Evolutionary conservation across 2,329 filamentous ascomycete species (phyloP), one percentile per base, ranked within the genome.

Genomic region (Boeremia lycopersici): DNA sequence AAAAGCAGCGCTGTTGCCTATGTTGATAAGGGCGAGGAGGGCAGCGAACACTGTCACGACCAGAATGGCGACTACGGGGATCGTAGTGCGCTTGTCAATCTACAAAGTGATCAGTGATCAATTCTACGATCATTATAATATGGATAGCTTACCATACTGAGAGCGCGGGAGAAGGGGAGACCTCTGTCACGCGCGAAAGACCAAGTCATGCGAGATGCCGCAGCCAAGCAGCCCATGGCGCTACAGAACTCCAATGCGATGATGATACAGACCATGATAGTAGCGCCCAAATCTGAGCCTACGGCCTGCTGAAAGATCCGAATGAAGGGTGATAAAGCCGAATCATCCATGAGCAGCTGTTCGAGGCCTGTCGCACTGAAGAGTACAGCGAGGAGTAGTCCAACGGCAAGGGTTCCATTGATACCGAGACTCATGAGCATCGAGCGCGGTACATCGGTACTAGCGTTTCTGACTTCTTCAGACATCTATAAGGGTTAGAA

Each of bases 1-100:
- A 60, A 74, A 74, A 13, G 72, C 71, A 1, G 61, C 64, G 17
- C 71, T 67, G n/a, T 79, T 81, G 39, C 79, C 81, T 48, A 84
- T 77, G 61, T 82, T 82, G 72, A 84, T 81, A 23, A 83, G 68
- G 0, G 78, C 76, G 33, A 84, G 74, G 3, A 82, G 72, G 4
- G 74, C 69, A 15, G 77, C 76, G 34, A 77, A 71, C 10, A 75
- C 62, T 4, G 80, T 75, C 2, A 80, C 78, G 6, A 80, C 70
- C 48, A 79, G 64, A 50, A 83, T 78, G 2, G 79, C 74, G 45
- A 81, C 76, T 7, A 82, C 73, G 6, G 80, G 80, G n/a, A 73
- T 73, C 9, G 70, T 71, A 10, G 65, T 70, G 23, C 68, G 70
- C 45, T 67, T 67, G 36, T 74, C 70, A 25, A 74, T 71, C 71